Evolutionary conservation across 306 rosid species (phyloP).

Genomic region (Casuarina cunninghamiana): DNA sequence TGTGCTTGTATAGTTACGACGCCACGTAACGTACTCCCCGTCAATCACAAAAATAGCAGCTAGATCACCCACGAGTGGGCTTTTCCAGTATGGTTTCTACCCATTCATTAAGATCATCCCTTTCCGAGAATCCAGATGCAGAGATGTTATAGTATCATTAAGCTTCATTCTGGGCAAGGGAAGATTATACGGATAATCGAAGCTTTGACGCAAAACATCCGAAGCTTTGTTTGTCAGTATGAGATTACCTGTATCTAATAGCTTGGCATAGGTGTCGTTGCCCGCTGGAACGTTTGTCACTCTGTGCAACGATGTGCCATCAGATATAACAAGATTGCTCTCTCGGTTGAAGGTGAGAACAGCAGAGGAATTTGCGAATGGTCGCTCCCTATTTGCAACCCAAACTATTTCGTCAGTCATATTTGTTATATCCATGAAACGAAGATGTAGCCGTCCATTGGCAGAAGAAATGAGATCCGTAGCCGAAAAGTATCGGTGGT

Average conservation of each 20-base stretch:
- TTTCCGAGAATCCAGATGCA: neutral
- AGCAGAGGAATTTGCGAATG: too few species aligned
- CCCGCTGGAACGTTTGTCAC: neutral
- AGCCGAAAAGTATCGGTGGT: neutral
- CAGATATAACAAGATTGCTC: too few species aligned
- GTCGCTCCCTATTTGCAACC: too few species aligned
- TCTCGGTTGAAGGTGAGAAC: too few species aligned
- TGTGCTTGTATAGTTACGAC: neutral
- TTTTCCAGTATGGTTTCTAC: neutral
- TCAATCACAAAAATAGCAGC: neutral
- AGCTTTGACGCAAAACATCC: neutral
- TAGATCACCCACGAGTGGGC: neutral
- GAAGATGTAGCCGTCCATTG: too few species aligned
- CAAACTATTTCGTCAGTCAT: too few species aligned
- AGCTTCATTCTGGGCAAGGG: neutral
- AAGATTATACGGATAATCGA: neutral
- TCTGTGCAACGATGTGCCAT: too few species aligned
- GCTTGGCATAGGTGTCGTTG: neutral
- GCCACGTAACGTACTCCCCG: neutral
- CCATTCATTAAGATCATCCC: neutral
- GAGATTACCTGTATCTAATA: slow-evolving; percentile 4
- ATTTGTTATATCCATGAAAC: too few species aligned
- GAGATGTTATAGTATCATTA: neutral
- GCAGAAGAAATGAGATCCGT: too few species aligned
- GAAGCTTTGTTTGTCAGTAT: neutral